phyloP scores from a whole-genome alignment of 192 early-diverging fungal species.

The Phycomyces nitens region DNA sequence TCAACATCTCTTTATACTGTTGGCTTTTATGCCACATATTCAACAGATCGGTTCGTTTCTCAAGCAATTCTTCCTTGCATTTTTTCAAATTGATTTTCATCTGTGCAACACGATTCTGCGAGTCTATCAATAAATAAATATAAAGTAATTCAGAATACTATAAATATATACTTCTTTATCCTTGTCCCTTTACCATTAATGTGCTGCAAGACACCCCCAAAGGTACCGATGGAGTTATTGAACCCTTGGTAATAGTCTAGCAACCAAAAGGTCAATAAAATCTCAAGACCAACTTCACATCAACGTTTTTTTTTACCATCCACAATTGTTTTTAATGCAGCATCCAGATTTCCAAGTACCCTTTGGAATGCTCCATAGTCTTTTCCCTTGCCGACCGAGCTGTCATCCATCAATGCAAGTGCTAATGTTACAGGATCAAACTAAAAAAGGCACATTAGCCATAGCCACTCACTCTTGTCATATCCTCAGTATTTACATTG shows the following conservation, averaged over 20 bases:
- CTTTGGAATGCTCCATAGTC: slow-evolving; percentile 65
- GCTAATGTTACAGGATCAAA: slow-evolving; percentile 76
- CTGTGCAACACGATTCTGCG: slow-evolving; percentile 60
- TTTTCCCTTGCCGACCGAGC: slow-evolving; percentile 57
- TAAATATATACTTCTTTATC: too few relatives aligned
- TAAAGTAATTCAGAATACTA: background rate
- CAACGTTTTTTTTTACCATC: slow-evolving; percentile 41
- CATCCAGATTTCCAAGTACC: slow-evolving; percentile 56
- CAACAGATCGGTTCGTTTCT: slow-evolving; percentile 62
- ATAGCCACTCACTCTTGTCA: background rate
- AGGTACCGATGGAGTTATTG: slow-evolving; percentile 78
- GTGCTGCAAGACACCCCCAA: slow-evolving; percentile 70
- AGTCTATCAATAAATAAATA: slow-evolving; percentile 32
- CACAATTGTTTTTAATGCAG: slow-evolving; percentile 66
- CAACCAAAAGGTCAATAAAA: background rate
- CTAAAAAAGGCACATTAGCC: slow-evolving; percentile 12
- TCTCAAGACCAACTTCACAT: background rate
- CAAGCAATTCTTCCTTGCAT: slow-evolving; percentile 58
- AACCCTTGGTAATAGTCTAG: slow-evolving; percentile 78
- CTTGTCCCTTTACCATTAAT: slow-evolving; percentile 50
- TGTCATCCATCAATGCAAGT: slow-evolving; percentile 70
- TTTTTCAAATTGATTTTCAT: slow-evolving; percentile 61
- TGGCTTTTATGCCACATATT: slow-evolving; percentile 73
- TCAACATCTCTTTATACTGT: slow-evolving; percentile 75
- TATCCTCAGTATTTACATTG: slow-evolving; percentile 38